Evolutionary conservation across 352 stramenopile species (phyloP), one percentile per base, ranked within the genome.

Genomic region (Blastocystis sp.): DNA sequence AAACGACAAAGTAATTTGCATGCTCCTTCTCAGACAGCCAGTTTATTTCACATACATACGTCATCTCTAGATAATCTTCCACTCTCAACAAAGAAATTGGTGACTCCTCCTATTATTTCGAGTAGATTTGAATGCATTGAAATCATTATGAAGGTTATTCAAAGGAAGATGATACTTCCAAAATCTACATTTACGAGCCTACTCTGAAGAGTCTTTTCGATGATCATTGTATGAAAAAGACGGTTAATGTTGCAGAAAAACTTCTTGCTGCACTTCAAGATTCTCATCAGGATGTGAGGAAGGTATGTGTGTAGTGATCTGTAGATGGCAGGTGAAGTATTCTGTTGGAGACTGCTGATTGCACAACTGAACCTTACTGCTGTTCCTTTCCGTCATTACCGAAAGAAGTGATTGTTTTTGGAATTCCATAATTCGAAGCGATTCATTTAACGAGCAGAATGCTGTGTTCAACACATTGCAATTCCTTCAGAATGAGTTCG

Each of bases 61-160:
- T 80, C 14, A 61, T 6, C 16, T n/a, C 42, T 61, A 80, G 69
- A 29, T 19, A 80, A 59, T 43, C 69, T 80, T 59, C 69, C 69
- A 42, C 43, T 80, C 27, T 61, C 37, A 29, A 80, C 69, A 24
- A 24, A 24, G 24, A 63, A 59, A 39, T 24, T 80, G 7, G 69
- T 63, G 12, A 59, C 69, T 63, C 69, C 69, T 49, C 69, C 69
- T 32, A 63, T 80, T 59, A 43, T 59, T 11, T 59, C 69, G 7
- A 59, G 69, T 80, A 59, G 24, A 19, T 59, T 24, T 21, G 4
- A 9, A 14, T 39, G 6, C 0, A 49, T 59, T 0, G 29, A 59
- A 49, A 43, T 9, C 0, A 32, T n/a, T 12, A 11, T 35, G 0
- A 24, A 80, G 69, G 21, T 39, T 32, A 32, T 14, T 35, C 49